Base-by-base conservation (phyloP, 2,329 filamentous ascomycete species). In the Arthrobotrys pseudoclavata region DNA sequence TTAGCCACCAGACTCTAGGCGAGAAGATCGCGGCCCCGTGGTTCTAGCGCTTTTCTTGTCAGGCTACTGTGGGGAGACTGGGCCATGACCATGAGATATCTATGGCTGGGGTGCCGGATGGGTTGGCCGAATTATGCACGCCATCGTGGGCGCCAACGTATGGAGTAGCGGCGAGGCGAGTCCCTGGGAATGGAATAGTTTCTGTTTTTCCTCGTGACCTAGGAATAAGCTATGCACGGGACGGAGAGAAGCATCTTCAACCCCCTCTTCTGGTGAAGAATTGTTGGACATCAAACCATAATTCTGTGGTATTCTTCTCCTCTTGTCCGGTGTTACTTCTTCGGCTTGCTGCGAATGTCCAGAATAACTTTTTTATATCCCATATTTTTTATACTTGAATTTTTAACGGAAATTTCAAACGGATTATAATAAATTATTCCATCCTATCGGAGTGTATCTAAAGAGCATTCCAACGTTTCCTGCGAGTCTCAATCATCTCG, bases 141-240 rank as follows among this genome's bases (percentile, higher is more conserved):
- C 66, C 74, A 77, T 77, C 67, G 74, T 77, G 67, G 74, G 74
- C 67, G 74, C 60, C 67, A 70, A 15, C 29, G 74, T 67, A 68
- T 76, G 71, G 71, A 47, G 29, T 34, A 55, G 40, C 31, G 45
- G 45, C 20, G 45, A 48, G 24, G 26, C 47, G 2, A 50, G 52
- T 47, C n/a, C 68, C 40, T 64, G 68, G 69, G 69, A 72, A 47
- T 37, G 53, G 60, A 31, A n/a, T 15, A n/a, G 13, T 15, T 53
- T 31, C 50, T 45, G 4, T 42, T 12, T 45, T 45, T 45, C 42
- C 42, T 45, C 42, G 20, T 45, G 42, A 45, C 50, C 50, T 26
- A 6, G 2, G 47, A 50, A 22, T 42, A 45, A 45, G 42, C 42
- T 45, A 40, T 40, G 34, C 40, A n/a, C n/a, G 40, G 40, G 24